These are phyloP conservation scores for Termitomyces sp. DNA, from an alignment of 768 basidiomycete genomes.

Conservation along the genomic window DNA sequence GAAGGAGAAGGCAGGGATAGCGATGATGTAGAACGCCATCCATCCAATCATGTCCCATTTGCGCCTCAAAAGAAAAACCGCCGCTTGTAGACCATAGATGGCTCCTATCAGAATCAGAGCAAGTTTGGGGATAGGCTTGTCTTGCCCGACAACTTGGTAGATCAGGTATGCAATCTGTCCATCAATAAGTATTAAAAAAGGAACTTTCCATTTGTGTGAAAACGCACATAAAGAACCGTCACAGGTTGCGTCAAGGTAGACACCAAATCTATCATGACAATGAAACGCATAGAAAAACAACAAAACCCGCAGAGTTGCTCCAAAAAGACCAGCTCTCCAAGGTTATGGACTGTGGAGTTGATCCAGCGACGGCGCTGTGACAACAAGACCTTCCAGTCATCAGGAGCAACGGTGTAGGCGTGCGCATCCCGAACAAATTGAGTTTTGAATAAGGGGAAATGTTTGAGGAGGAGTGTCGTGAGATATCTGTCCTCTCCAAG, in stretches of 20 bases:
- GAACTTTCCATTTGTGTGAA: neutral
- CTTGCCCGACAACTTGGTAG: conserved; percentile 64
- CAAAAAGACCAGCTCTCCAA: conserved; percentile 88
- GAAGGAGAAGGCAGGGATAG: conserved; percentile 92
- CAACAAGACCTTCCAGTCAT: conserved; percentile 89
- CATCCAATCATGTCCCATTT: conserved; percentile 99
- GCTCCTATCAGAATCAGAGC: conserved; percentile 92
- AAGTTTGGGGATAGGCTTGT: conserved; percentile 66
- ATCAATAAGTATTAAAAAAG: conserved; percentile 7
- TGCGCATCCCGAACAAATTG: conserved; percentile 94
- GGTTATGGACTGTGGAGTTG: conserved; percentile 97
- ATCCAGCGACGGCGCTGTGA: conserved; percentile 99
- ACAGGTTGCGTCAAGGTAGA: conserved; percentile 84
- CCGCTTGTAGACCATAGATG: conserved; percentile 89
- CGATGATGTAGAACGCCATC: conserved; percentile 95
- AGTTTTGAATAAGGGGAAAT: conserved; percentile 92
- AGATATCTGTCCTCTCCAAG: conserved; percentile 99
- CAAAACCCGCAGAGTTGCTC: conserved; percentile 95
- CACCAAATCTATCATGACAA: conserved; percentile 94
- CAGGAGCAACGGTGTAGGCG: conserved; percentile 92
- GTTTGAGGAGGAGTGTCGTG: conserved; percentile 91
- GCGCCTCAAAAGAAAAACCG: conserved; percentile 86
- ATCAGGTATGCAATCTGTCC: conserved; percentile 81
- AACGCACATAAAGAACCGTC: conserved; percentile 75
- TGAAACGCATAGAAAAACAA: conserved; percentile 98